Base-by-base conservation (phyloP, 2,329 filamentous ascomycete genomes). In the Alternaria angustiovoidea region DNA sequence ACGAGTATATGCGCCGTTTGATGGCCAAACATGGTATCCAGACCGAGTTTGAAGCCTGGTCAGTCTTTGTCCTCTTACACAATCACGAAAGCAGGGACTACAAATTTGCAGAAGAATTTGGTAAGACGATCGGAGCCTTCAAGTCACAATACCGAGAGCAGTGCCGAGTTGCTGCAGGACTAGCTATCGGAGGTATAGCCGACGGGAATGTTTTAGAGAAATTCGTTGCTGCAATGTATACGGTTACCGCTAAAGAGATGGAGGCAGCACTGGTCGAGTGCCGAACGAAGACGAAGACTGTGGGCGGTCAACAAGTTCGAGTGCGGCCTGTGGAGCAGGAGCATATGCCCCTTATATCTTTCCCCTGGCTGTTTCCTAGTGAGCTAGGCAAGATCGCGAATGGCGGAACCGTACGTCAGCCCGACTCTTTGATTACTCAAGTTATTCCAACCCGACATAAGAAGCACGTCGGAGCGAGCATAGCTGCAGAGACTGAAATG, bases 21-120 rank as follows among this genome's bases (percentile, higher is more conserved):
- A 94, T 98, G 88, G 90, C 88, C 1, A 94, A 97, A 70, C 88
- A 93, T 67, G 90, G 91, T 43, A 91, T 98, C 57, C 80, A 82
- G 18, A 96, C 91, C 0, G 95, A 99, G 71, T 97, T 97, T 66
- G 95, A 99, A 77, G 86, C 96, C 11, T 97, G 90, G 88, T 90
- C 93, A 0, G 89, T 92, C 0, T 98, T 97, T 76, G 87, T 94
- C 2, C 83, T 98, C 59, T 85, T 86, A 1, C 92, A 91, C 72
- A 91, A 91, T 8, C 85, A 87, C 0, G 85, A 92, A 26, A 88
- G 87, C 34, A 87, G 85, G 8, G 92, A 95, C 64, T 98, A 96
- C 81, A 96, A 95, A 71, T 87, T 93, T 48, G 89, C 93, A 49
- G 94, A 99, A 76, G 90, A 91, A 16, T 87, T 98, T 32, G 91